Evolutionary conservation across 345 rosid species (phyloP).

Genomic region (Crucihimalaya himalaica): DNA sequence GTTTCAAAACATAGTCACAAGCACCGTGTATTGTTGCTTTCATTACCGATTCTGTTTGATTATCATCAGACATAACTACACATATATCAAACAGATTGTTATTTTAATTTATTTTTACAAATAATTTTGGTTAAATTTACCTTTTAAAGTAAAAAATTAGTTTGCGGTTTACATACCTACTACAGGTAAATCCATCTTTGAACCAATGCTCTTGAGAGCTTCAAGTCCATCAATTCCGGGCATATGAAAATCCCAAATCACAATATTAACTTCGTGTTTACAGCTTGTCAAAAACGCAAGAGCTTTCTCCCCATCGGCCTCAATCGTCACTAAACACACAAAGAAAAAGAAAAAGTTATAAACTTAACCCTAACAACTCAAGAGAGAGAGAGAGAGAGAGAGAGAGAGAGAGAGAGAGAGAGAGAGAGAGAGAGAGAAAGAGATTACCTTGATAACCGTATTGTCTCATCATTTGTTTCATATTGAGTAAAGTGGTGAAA

Average conservation of each 20-base stretch:
- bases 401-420: not conserved
- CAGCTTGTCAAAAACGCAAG: not conserved
- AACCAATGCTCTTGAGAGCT: conserved; percentile 25
- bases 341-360: not conserved
- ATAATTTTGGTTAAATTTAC: not conserved
- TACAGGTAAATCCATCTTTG: conserved; percentile 22
- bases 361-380: conserved; percentile 21
- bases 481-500: not conserved
- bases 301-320: conserved; percentile 7
- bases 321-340: conserved; percentile 11
- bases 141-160: not conserved
- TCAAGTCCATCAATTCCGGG: conserved; percentile 24
- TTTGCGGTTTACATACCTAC: conserved; percentile 16
- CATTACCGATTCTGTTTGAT: not conserved
- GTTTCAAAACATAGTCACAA: conserved; percentile 24
- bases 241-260: conserved; percentile 38
- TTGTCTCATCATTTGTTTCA: not conserved
- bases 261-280: conserved; percentile 13
- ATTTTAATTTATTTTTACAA: not conserved
- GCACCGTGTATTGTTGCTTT: conserved; percentile 28
- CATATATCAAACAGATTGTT: not conserved
- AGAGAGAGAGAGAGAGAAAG: not conserved
- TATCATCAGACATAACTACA: conserved; percentile 32
- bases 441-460: conserved; percentile 20
- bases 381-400: not conserved